Percentiles rank a stretch among this genome's conserved stretches.
These are phyloP conservation scores for Plectosphaerella cucumerina DNA, from an alignment of 2,329 filamentous ascomycete species.

Conservation along the genomic window DNA sequence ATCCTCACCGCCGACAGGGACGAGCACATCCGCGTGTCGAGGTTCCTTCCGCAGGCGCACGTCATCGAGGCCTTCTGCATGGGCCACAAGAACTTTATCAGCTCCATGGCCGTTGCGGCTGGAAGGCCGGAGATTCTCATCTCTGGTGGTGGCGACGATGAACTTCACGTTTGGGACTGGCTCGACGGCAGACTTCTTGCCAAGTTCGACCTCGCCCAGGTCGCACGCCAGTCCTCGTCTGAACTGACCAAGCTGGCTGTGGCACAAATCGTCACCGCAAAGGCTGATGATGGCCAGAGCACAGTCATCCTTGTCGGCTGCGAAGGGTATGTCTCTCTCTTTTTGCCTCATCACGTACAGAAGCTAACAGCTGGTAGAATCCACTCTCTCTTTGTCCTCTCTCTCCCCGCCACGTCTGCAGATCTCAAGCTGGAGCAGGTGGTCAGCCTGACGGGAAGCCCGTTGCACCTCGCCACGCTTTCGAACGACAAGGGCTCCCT, in stretches of 20 bases:
- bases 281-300: slow-evolving; percentile 7
- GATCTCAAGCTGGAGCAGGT: slow-evolving; percentile 43
- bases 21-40: slow-evolving; percentile 81
- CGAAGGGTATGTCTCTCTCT: slow-evolving; percentile 37
- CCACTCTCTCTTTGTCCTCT: slow-evolving; percentile 63
- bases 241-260: slow-evolving; percentile 42
- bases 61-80: slow-evolving; percentile 88
- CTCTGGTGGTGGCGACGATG: slow-evolving; percentile 81
- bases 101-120: slow-evolving; percentile 63
- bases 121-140: slow-evolving; percentile 60
- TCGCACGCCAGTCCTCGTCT: slow-evolving; percentile 22
- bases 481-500: slow-evolving; percentile 12
- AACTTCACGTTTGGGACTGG: slow-evolving; percentile 84
- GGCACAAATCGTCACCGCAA: slow-evolving; percentile 32
- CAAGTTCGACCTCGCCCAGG: slow-evolving; percentile 46
- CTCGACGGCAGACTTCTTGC: slow-evolving; percentile 46
- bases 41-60: slow-evolving; percentile 76
- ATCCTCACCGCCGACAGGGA: slow-evolving; percentile 55
- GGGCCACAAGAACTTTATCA: slow-evolving; percentile 83
- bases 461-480: slow-evolving; percentile 48
- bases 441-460: slow-evolving; percentile 60
- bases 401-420: slow-evolving; percentile 40
- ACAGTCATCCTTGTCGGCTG: slow-evolving; percentile 31
- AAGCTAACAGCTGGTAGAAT: slow-evolving; percentile 31
- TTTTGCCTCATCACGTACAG: background rate